Conservation (phyloP, 2,329 filamentous ascomycete genomes). For the Aphanoascus verrucosus region DNA sequence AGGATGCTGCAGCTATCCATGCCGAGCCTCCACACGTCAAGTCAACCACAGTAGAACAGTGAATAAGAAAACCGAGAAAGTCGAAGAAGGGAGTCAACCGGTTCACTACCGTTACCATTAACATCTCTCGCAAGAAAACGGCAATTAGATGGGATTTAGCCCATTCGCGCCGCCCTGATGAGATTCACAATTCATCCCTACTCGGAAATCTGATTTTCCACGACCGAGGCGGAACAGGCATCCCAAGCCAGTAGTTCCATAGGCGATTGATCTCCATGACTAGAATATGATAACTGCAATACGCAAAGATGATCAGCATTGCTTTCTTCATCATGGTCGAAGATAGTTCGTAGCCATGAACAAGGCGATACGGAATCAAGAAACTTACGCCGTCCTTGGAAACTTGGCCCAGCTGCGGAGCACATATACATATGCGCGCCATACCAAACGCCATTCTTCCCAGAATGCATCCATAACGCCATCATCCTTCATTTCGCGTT, state of each 20-base stretch:
- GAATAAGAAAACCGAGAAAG: too few species aligned
- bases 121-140: too few species aligned
- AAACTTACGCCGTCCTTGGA: constrained; percentile 60
- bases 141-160: too few species aligned
- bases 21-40: too few species aligned
- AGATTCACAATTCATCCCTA: constrained; percentile 32
- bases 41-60: too few species aligned
- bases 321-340: background rate
- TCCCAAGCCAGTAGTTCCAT: constrained; percentile 54
- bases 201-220: constrained; percentile 45
- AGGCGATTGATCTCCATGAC: constrained; percentile 45
- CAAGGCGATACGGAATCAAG: background rate
- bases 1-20: too few species aligned
- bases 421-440: constrained; percentile 54
- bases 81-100: too few species aligned
- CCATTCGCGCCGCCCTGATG: too few species aligned
- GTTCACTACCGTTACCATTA: too few species aligned
- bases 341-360: background rate
- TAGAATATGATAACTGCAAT: constrained; percentile 41
- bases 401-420: constrained; percentile 58
- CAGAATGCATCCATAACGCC: constrained; percentile 49
- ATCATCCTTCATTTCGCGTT: constrained; percentile 26
- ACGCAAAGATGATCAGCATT: constrained; percentile 2
- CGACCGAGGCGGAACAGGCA: constrained; percentile 45
- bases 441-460: constrained; percentile 55